Percentiles rank a stretch among this genome's conserved stretches.
phyloP scores from a whole-genome alignment of 352 stramenopile species.

The Phytophthora ramorum region DNA sequence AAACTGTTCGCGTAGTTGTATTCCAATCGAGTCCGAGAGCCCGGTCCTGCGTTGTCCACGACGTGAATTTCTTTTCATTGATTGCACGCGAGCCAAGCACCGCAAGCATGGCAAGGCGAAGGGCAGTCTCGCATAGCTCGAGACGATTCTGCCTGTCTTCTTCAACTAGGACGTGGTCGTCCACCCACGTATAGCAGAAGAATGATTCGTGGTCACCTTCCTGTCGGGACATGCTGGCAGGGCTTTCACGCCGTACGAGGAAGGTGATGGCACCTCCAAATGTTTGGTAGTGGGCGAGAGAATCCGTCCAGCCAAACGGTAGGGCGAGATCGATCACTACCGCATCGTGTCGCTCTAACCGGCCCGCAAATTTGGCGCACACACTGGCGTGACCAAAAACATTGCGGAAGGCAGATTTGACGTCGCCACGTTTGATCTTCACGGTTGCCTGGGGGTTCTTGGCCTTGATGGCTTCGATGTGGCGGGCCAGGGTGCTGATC shows the following conservation, averaged over 20 bases:
- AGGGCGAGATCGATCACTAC: slow-evolving; percentile 13
- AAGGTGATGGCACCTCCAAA: slow-evolving; percentile 28
- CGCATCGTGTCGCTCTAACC: not conserved
- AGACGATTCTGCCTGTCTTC: not conserved
- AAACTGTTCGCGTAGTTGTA: slow-evolving; percentile 1
- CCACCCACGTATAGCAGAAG: slow-evolving; percentile 33
- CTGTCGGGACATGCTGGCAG: not conserved
- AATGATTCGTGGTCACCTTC: slow-evolving; percentile 14
- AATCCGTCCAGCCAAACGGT: slow-evolving; percentile 29
- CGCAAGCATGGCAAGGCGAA: slow-evolving; percentile 21
- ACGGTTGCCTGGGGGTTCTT: not conserved
- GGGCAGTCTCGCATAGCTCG: slow-evolving; percentile 1
- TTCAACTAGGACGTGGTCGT: slow-evolving; percentile 36
- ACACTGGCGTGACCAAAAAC: not conserved
- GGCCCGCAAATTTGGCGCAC: not conserved
- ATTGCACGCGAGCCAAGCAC: slow-evolving; percentile 16
- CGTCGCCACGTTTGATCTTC: not conserved
- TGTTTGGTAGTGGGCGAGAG: slow-evolving; percentile 14
- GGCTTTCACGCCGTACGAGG: slow-evolving; percentile 21
- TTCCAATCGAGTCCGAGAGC: slow-evolving; percentile 26
- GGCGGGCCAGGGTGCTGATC: not conserved
- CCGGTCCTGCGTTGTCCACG: slow-evolving; percentile 1
- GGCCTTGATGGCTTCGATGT: not conserved
- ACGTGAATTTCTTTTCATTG: slow-evolving; percentile 23
- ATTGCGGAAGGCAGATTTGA: slow-evolving; percentile 6